phyloP scores from a whole-genome alignment of 148 eudicot species.

The Spergularia marina region DNA sequence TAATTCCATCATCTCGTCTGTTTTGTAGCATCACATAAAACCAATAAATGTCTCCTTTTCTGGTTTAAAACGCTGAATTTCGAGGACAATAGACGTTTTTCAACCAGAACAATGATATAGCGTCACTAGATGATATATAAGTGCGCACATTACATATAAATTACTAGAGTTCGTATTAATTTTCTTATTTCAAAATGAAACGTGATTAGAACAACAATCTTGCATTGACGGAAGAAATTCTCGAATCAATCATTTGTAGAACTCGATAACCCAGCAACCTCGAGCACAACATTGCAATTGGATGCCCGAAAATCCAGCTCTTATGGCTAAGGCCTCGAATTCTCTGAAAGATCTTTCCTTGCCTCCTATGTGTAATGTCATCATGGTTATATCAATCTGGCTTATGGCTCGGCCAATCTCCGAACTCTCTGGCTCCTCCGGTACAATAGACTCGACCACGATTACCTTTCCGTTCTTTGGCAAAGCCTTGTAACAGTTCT shows the following conservation, averaged over 20 bases:
- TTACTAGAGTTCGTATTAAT: too few relatives aligned
- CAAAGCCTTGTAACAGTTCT: conserved; percentile 39
- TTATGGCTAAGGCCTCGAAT: conserved; percentile 28
- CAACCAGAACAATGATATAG: too few relatives aligned
- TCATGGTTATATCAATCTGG: conserved; percentile 30
- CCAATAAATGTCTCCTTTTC: conserved; percentile 20
- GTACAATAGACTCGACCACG: conserved; percentile 30
- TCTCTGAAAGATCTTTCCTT: conserved; percentile 33
- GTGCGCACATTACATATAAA: too few relatives aligned
- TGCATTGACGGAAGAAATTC: too few relatives aligned
- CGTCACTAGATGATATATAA: too few relatives aligned
- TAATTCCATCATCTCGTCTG: conserved; percentile 11
- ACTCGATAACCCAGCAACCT: conserved; percentile 41
- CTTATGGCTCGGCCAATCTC: conserved; percentile 22
- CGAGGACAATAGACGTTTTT: background rate
- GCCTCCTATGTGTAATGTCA: conserved; percentile 33
- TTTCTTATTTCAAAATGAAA: too few relatives aligned
- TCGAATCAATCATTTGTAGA: conserved; percentile 20
- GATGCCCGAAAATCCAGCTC: conserved; percentile 30
- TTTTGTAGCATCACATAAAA: conserved; percentile 16
- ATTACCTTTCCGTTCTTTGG: conserved; percentile 45
- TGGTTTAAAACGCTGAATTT: background rate
- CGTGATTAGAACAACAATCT: too few relatives aligned
- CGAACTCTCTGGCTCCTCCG: conserved; percentile 34
- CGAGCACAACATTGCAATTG: conserved; percentile 21